phyloP scores from a whole-genome alignment of 2,329 filamentous ascomycete genomes.

The Endocalyx cinctus region DNA sequence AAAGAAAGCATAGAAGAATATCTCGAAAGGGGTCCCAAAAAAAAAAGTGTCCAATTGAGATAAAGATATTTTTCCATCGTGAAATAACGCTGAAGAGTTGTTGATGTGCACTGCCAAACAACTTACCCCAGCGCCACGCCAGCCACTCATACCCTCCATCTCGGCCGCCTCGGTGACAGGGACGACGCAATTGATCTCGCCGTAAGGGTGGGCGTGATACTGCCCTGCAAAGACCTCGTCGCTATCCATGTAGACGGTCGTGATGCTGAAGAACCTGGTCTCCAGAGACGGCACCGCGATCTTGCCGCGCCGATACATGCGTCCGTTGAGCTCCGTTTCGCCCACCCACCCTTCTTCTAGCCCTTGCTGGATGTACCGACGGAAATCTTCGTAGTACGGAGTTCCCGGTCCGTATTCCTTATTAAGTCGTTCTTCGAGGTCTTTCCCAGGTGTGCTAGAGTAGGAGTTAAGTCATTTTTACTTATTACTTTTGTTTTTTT shows the following conservation, averaged over 20 bases:
- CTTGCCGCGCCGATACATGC: slow-evolving; percentile 42
- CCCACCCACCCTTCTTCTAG: slow-evolving; percentile 42
- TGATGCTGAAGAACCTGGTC: slow-evolving; percentile 51
- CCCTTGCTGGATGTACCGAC: slow-evolving; percentile 32
- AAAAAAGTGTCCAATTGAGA: no score
- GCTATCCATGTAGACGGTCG: slow-evolving; percentile 53
- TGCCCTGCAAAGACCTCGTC: slow-evolving; percentile 45
- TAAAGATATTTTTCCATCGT: no score
- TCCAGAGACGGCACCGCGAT: slow-evolving; percentile 40
- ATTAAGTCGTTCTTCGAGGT: slow-evolving; percentile 39
- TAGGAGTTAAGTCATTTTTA: not conserved
- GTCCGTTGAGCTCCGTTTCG: slow-evolving; percentile 36
- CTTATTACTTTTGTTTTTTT: no score
- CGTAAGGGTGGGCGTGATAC: slow-evolving; percentile 50
- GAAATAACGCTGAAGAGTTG: no score
- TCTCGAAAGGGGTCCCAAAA: not conserved
- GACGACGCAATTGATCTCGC: slow-evolving; percentile 52
- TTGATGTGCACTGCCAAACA: no score
- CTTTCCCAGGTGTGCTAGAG: slow-evolving; percentile 37
- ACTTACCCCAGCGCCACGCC: slow-evolving; percentile 46
- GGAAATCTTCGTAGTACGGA: slow-evolving; percentile 38
- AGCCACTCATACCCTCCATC: slow-evolving; percentile 51
- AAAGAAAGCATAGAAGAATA: not conserved
- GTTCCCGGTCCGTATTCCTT: slow-evolving; percentile 37
- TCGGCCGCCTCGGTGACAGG: slow-evolving; percentile 44